Base-by-base conservation (phyloP, 1,139 yeast species). In the Yarrowia galli region DNA sequence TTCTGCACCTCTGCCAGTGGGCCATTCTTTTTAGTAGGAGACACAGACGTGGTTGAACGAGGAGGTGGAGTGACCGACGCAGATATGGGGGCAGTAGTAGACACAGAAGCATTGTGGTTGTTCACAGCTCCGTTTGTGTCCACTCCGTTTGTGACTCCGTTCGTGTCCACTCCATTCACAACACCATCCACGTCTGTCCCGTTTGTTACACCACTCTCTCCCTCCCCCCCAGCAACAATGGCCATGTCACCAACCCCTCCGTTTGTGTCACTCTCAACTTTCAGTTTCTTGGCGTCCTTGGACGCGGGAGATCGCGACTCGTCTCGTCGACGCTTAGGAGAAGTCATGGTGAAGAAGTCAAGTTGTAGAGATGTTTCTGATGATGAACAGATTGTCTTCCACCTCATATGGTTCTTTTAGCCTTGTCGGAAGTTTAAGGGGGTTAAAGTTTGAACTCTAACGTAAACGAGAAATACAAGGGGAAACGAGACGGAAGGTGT, bases 311-410 rank as follows among this genome's bases (percentile, higher is more conserved):
- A 54, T 8, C 46, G 23, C 18, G 46, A 40, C 46, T 40, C 46
- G 46, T 54, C 61, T 40, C 61, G 35, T 54, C 61, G 61, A 25
- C 61, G 61, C 25, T 54, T 54, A 15, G 61, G 61, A 8, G 61
- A 54, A 7, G 61, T 54, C 61, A 54, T 54, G 20, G 20, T 36
- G 32, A 16, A 32, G 45, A 13, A 10, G 58, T 7, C 7, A 28
- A 20, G 9, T 16, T 3, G 6, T 2, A 20, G 13, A 12, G 48
- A 13, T 18, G 15, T 22, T n/a, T 20, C n/a, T 28, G 32, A 10
- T 28, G 32, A 28, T 28, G 32, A 28, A 2, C 32, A 28, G 18
- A 22, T 22, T 43, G 48, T 13, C 48, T 16, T 10, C 48, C 22
- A 20, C 48, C 53, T 28, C 53, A 16, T 48, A 20, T 36, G 23